Conservation (phyloP, 768 basidiomycete species). For the Lactifluus subvellereus region DNA sequence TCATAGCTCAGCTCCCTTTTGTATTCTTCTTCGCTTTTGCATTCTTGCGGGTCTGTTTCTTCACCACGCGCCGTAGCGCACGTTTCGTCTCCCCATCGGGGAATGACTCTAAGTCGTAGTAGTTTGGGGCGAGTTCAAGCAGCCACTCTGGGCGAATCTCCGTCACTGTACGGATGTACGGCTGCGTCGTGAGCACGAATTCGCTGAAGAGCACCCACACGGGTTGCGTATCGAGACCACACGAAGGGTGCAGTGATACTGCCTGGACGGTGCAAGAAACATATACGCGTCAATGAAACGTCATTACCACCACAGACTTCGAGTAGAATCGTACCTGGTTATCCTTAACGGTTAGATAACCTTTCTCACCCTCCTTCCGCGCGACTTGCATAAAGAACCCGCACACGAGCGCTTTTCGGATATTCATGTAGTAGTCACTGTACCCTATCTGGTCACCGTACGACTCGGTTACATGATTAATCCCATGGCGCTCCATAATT, state of each 20-base stretch:
- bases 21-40: background rate
- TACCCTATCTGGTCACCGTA: constrained; percentile 51
- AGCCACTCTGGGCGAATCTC: constrained; percentile 85
- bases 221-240: constrained; percentile 78
- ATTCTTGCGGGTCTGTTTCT: constrained; percentile 12
- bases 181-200: constrained; percentile 85
- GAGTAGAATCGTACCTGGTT: constrained; percentile 62
- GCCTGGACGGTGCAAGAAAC: constrained; percentile 34
- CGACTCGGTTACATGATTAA: constrained; percentile 61
- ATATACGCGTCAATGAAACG: background rate
- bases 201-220: constrained; percentile 94
- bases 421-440: constrained; percentile 43
- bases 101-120: constrained; percentile 66
- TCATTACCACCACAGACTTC: background rate
- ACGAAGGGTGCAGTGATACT: constrained; percentile 78
- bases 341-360: constrained; percentile 91
- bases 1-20: background rate
- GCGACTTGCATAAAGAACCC: constrained; percentile 99
- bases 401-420: constrained; percentile 78
- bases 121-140: constrained; percentile 52
- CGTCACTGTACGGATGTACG: constrained; percentile 87
- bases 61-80: constrained; percentile 29
- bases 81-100: constrained; percentile 66
- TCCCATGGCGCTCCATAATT: constrained; percentile 85
- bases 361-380: constrained; percentile 89